Percentiles rank a stretch among this genome's conserved stretches.
Evolutionary conservation across 371 early-diverging fungal genomes (phyloP).

Genomic region (Phascolomyces articulosus): DNA sequence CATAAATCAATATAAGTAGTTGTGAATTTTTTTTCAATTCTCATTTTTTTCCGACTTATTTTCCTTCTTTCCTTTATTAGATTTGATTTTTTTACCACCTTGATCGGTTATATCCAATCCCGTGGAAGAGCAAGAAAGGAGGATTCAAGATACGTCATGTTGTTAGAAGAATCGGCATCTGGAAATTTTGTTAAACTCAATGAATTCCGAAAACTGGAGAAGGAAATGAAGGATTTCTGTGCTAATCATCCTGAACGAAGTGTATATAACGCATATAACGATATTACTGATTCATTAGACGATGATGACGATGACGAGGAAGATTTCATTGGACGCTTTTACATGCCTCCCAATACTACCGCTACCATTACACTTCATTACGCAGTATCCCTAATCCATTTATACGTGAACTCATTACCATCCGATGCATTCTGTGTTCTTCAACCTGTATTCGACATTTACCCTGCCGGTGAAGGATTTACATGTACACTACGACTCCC

Average conservation of each 20-base stretch:
- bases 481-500: slow-evolving; percentile 65
- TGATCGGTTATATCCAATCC: slow-evolving; percentile 87
- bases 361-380: slow-evolving; percentile 69
- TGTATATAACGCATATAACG: slow-evolving; percentile 22
- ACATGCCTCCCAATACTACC: slow-evolving; percentile 58
- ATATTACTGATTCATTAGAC: slow-evolving; percentile 19
- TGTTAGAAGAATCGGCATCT: slow-evolving; percentile 55
- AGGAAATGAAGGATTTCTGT: slow-evolving; percentile 57
- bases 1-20: too few species aligned
- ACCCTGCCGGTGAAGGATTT: slow-evolving; percentile 27
- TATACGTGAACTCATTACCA: slow-evolving; percentile 69
- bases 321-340: slow-evolving; percentile 32
- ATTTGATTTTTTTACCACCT: slow-evolving; percentile 78
- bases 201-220: slow-evolving; percentile 52
- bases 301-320: slow-evolving; percentile 30
- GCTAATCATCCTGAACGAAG: slow-evolving; percentile 47
- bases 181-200: slow-evolving; percentile 39
- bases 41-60: too few species aligned
- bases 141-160: slow-evolving; percentile 75
- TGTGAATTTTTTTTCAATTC: too few species aligned
- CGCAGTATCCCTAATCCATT: slow-evolving; percentile 60
- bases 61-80: slow-evolving; percentile 21
- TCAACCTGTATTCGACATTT: slow-evolving; percentile 52
- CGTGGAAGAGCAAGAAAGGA: slow-evolving; percentile 90
- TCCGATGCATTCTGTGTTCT: slow-evolving; percentile 56